Evolutionary conservation across 257 asterid species (phyloP).

Genomic region (Leonotis leonurus): DNA sequence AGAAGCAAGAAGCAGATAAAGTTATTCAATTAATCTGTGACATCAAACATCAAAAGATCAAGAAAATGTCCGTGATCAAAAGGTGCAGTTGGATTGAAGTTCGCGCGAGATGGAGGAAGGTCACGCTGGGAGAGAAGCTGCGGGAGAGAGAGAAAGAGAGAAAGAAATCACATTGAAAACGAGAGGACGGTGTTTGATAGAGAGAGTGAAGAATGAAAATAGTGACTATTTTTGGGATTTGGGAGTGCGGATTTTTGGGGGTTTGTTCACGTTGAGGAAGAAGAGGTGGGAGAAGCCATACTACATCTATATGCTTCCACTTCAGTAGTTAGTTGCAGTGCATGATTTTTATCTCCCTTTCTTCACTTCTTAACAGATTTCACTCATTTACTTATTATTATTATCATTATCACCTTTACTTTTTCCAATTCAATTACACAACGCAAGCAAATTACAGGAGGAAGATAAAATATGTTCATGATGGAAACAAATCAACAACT

Average conservation of each 20-base stretch:
- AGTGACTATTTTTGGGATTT: slow-evolving; percentile 6
- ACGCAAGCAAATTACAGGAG: too few relatives aligned
- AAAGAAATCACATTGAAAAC: slow-evolving; percentile 14
- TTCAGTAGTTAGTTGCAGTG: too few relatives aligned
- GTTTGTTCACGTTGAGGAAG: slow-evolving; percentile 1
- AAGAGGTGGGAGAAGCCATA: not conserved
- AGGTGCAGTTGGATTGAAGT: slow-evolving; percentile 1
- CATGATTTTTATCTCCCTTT: too few relatives aligned
- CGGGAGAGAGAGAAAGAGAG: not conserved
- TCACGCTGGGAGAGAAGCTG: slow-evolving; percentile 7
- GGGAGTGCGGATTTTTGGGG: slow-evolving; percentile 18
- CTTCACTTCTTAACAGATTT: too few relatives aligned
- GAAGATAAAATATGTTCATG: too few relatives aligned
- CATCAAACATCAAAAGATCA: not conserved
- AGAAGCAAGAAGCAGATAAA: not conserved
- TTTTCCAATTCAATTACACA: too few relatives aligned
- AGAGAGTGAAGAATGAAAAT: slow-evolving; percentile 22
- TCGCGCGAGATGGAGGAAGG: slow-evolving; percentile 13
- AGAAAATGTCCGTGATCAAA: slow-evolving; percentile 5
- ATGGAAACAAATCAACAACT: too few relatives aligned
- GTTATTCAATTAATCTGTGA: slow-evolving; percentile 8
- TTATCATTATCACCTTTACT: too few relatives aligned
- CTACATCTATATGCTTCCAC: too few relatives aligned
- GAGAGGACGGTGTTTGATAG: slow-evolving; percentile 17
- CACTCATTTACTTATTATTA: too few relatives aligned